A percentile compares a stretch with the other conserved stretches of the same genome.
Conservation (phyloP, 2,329 filamentous ascomycete species). For the Xylariaceae sp. region DNA sequence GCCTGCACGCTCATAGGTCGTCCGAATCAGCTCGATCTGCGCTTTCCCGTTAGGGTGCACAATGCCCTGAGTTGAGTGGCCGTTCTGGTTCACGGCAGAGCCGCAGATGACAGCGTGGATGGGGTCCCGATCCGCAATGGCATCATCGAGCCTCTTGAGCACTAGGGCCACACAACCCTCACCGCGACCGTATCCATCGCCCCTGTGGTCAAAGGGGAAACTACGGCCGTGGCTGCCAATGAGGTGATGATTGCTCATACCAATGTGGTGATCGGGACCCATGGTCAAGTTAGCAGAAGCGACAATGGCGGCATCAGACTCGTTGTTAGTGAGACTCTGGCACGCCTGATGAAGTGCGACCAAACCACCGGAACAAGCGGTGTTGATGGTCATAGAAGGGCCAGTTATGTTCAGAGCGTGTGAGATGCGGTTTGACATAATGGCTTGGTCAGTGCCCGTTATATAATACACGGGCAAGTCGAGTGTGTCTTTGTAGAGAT, state of each 20-base stretch:
- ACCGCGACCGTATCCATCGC: slow-evolving; percentile 45
- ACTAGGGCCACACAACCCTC: slow-evolving; percentile 36
- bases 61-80: slow-evolving; percentile 34
- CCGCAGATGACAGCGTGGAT: slow-evolving; percentile 29
- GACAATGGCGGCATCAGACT: slow-evolving; percentile 29
- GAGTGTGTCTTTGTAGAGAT: slow-evolving; percentile 22
- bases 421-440: slow-evolving; percentile 30
- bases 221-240: slow-evolving; percentile 28
- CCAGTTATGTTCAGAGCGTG: slow-evolving; percentile 31
- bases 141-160: slow-evolving; percentile 36
- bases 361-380: slow-evolving; percentile 33
- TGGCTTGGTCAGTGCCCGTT: slow-evolving; percentile 28
- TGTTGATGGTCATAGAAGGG: slow-evolving; percentile 31
- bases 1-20: slow-evolving; percentile 20
- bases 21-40: slow-evolving; percentile 22
- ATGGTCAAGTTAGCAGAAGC: slow-evolving; percentile 27
- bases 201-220: slow-evolving; percentile 35
- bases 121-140: slow-evolving; percentile 32
- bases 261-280: slow-evolving; percentile 23
- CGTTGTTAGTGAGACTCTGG: slow-evolving; percentile 29
- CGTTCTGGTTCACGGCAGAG: slow-evolving; percentile 38
- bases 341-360: slow-evolving; percentile 32
- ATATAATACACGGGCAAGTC: slow-evolving; percentile 31
- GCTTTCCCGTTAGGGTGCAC: slow-evolving; percentile 30
- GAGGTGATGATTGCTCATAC: slow-evolving; percentile 21